Evolutionary conservation across 345 rosid species (phyloP).

Genomic region (Cardamine resedifolia): DNA sequence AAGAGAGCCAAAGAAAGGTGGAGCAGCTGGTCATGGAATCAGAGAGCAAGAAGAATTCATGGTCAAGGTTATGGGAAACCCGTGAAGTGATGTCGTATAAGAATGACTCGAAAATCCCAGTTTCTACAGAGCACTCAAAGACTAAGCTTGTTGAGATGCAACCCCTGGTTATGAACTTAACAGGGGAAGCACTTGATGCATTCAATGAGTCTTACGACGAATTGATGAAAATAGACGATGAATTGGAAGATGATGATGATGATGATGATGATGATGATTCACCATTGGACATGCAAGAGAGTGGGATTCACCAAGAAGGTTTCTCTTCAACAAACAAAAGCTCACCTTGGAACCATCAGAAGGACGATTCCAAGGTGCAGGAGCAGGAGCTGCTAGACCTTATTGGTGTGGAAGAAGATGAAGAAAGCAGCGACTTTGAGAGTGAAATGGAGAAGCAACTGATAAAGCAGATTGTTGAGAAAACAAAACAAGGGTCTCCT

Average conservation of each 20-base stretch:
- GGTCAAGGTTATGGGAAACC: constrained; percentile 40
- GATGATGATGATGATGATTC: constrained; percentile 36
- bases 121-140: constrained; percentile 32
- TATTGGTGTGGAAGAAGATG: constrained; percentile 38
- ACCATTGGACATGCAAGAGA: constrained; percentile 35
- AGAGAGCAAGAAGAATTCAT: constrained; percentile 37
- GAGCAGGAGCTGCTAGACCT: constrained; percentile 43
- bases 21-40: constrained; percentile 49
- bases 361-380: constrained; percentile 8
- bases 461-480: constrained; percentile 83
- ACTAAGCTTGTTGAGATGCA: constrained; percentile 37
- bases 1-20: constrained; percentile 68
- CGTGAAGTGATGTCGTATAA: constrained; percentile 35
- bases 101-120: constrained; percentile 32
- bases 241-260: constrained; percentile 55
- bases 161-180: constrained; percentile 67
- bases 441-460: constrained; percentile 66
- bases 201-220: constrained; percentile 73
- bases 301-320: constrained; percentile 29
- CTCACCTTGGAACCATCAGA: constrained; percentile 29
- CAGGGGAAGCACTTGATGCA: constrained; percentile 79
- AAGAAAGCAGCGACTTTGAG: constrained; percentile 51
- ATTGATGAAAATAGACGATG: constrained; percentile 56
- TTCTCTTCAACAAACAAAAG: constrained; percentile 32
- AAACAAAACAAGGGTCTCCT: constrained; percentile 76